A percentile compares a stretch with the other conserved stretches of the same genome.
These are phyloP conservation scores for Chenopodium berlandieri DNA, from an alignment of 148 eudicot genomes.

Conservation along the genomic window DNA sequence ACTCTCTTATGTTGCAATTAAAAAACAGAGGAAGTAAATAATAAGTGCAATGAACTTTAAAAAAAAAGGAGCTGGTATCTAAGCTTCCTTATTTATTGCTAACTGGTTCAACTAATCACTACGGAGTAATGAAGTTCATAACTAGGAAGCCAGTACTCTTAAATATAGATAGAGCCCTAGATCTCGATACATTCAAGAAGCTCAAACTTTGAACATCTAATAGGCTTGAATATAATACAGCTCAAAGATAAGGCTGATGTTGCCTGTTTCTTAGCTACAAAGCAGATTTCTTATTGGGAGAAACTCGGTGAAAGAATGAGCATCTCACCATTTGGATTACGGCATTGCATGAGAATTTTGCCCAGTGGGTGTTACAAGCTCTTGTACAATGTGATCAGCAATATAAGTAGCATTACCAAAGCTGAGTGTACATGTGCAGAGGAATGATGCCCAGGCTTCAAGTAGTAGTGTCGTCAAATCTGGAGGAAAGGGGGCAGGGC, in stretches of 20 bases:
- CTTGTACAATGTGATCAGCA: neutral
- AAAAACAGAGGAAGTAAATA: too few species aligned
- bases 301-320: neutral
- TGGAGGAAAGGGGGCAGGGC: neutral
- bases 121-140: too few species aligned
- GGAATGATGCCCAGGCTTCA: constrained; percentile 6
- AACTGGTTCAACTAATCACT: too few species aligned
- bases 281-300: neutral
- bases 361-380: neutral
- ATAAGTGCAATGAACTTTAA: too few species aligned
- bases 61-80: too few species aligned
- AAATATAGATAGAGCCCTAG: too few species aligned
- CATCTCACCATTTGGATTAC: neutral
- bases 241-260: neutral
- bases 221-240: neutral
- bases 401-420: neutral
- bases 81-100: too few species aligned
- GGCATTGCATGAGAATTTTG: neutral
- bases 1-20: too few species aligned
- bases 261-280: neutral
- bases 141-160: too few species aligned
- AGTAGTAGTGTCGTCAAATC: neutral
- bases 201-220: too few species aligned
- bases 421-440: constrained; percentile 1
- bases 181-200: too few species aligned